These are phyloP conservation scores for Syncephalastrum contaminatum DNA, from an alignment of 371 early-diverging fungal species.

Conservation along the genomic window DNA sequence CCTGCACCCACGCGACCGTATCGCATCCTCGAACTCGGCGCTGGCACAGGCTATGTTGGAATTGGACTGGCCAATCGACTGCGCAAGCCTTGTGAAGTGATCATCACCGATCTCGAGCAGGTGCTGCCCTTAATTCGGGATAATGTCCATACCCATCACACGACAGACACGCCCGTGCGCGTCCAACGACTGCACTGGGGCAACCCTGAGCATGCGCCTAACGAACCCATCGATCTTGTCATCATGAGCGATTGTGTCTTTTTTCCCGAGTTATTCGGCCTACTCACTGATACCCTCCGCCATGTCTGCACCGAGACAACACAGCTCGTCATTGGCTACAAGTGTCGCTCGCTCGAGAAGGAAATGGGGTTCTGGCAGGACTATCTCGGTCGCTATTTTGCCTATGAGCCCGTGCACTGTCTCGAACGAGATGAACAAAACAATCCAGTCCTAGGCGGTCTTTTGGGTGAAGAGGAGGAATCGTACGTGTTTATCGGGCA, in stretches of 20 bases:
- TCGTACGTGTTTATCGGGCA: conserved; percentile 46
- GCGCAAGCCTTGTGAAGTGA: conserved; percentile 29
- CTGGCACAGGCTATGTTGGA: conserved; percentile 62
- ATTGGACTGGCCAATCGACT: conserved; percentile 53
- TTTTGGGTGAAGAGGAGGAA: conserved; percentile 52
- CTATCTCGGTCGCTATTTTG: conserved; percentile 57
- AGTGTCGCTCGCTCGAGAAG: conserved; percentile 56
- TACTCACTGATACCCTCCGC: conserved; percentile 44
- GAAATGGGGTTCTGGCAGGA: conserved; percentile 65
- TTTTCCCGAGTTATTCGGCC: conserved; percentile 55
- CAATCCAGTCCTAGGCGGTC: conserved; percentile 17
- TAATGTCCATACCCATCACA: conserved; percentile 32
- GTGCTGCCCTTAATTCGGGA: conserved; percentile 53
- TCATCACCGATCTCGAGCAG: conserved; percentile 56
- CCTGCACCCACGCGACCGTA: conserved; percentile 16
- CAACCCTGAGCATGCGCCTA: conserved; percentile 9
- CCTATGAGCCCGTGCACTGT: conserved; percentile 53
- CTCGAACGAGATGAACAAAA: conserved; percentile 9
- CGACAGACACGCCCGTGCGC: conserved; percentile 19
- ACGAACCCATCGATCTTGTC: conserved; percentile 39
- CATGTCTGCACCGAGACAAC: conserved; percentile 43
- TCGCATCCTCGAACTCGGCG: conserved; percentile 47
- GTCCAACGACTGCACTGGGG: conserved; percentile 59
- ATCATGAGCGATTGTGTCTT: conserved; percentile 60
- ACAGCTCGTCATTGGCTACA: conserved; percentile 56